phyloP scores from a whole-genome alignment of 2,329 filamentous ascomycete species.

The Talaromyces funiculosus region DNA sequence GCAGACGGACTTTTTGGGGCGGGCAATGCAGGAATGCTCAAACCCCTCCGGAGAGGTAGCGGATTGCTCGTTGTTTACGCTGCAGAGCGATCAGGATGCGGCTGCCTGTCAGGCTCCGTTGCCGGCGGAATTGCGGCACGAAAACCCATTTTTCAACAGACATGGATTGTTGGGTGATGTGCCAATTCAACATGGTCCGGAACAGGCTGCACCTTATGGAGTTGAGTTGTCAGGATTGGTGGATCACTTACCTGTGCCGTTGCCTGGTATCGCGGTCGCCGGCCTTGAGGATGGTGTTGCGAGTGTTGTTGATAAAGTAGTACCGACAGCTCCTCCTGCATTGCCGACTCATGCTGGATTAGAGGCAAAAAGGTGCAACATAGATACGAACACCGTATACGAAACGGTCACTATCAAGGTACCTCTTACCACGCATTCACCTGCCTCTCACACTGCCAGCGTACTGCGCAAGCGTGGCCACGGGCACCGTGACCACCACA shows the following conservation, averaged over 20 bases:
- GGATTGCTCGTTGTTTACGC: constrained; percentile 70
- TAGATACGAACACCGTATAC: constrained; percentile 28
- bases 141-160: constrained; percentile 55
- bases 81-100: constrained; percentile 55
- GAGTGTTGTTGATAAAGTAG: background rate
- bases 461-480: background rate
- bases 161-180: constrained; percentile 62
- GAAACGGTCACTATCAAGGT: constrained; percentile 24
- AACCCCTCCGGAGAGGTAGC: constrained; percentile 61
- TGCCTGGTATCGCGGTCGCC: constrained; percentile 3
- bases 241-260: constrained; percentile 3
- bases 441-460: background rate
- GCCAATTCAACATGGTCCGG: constrained; percentile 43
- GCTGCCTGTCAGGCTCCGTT: constrained; percentile 58
- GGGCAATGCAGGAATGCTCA: constrained; percentile 70
- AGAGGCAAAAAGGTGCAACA: background rate
- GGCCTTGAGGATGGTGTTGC: background rate
- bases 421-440: constrained; percentile 23
- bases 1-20: constrained; percentile 62
- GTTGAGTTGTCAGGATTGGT: background rate
- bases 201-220: constrained; percentile 26
- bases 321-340: constrained; percentile 21
- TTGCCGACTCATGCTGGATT: constrained; percentile 15
- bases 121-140: constrained; percentile 50
- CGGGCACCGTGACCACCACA: background rate